Conservation (phyloP, 163 green algal species). For the Prototheca wickerhamii region DNA sequence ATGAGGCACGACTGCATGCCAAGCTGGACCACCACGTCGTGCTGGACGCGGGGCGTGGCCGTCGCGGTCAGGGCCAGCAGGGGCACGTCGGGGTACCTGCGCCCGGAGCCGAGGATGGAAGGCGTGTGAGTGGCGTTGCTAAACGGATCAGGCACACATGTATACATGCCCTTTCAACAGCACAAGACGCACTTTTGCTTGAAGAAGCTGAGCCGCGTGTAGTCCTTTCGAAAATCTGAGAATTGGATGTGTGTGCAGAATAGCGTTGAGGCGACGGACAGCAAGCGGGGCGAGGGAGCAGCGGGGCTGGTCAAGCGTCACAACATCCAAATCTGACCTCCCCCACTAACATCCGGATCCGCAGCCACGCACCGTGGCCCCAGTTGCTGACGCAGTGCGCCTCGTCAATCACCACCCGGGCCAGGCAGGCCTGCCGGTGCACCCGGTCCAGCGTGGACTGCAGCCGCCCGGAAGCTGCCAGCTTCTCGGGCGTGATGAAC, state of each 20-base stretch:
- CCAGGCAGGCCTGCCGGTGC: slow-evolving; percentile 40
- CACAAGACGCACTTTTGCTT: slow-evolving; percentile 59
- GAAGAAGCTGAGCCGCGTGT: slow-evolving; percentile 67
- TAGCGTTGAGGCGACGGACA: not conserved
- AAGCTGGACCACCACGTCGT: slow-evolving; percentile 78
- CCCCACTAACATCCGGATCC: not conserved
- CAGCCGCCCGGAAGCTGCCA: slow-evolving; percentile 55
- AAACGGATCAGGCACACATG: not conserved
- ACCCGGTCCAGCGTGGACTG: slow-evolving; percentile 54
- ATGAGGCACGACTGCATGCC: slow-evolving; percentile 50
- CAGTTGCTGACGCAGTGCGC: slow-evolving; percentile 86
- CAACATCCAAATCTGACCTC: not conserved
- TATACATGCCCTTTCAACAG: too few relatives aligned
- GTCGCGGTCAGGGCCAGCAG: slow-evolving; percentile 83
- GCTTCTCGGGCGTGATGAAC: slow-evolving; percentile 88
- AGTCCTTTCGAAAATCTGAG: slow-evolving; percentile 75
- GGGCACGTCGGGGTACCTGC: slow-evolving; percentile 51
- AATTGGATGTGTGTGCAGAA: not conserved
- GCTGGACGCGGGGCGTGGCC: slow-evolving; percentile 61
- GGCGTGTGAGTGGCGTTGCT: not conserved
- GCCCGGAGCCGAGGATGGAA: not conserved
- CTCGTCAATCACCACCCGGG: slow-evolving; percentile 54
- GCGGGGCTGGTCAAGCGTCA: not conserved
- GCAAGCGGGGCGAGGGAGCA: too few relatives aligned
- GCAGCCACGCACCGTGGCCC: slow-evolving; percentile 39